A percentile compares a stretch with the other conserved stretches of the same genome.
Evolutionary conservation across 345 rosid genomes (phyloP).

Genomic region (Punica granatum): DNA sequence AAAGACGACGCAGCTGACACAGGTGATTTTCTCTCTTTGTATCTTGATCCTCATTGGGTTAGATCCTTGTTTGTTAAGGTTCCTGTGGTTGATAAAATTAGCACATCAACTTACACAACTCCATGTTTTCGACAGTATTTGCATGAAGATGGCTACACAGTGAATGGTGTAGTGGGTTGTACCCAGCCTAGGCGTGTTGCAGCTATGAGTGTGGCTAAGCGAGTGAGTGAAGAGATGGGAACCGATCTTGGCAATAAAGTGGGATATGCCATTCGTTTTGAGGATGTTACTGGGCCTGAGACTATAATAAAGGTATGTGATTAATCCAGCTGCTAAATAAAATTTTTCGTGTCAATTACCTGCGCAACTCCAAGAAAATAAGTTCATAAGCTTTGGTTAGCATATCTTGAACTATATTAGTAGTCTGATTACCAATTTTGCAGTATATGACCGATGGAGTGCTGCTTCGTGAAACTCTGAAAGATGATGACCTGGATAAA

Average conservation of each 20-base stretch:
- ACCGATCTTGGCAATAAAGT: constrained; percentile 82
- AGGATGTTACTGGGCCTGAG: constrained; percentile 88
- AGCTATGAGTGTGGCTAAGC: constrained; percentile 99
- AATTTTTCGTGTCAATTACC: not conserved
- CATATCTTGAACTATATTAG: not conserved
- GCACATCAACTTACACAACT: not conserved
- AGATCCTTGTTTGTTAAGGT: too few relatives aligned
- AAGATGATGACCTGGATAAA: constrained; percentile 94
- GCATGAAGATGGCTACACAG: constrained; percentile 85
- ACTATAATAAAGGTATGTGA: constrained; percentile 74
- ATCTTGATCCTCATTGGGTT: not conserved
- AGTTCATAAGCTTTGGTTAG: not conserved
- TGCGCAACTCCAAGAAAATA: not conserved
- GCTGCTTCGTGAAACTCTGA: constrained; percentile 87
- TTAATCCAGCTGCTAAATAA: constrained; percentile 3
- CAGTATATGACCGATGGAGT: constrained; percentile 99
- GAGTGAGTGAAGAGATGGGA: constrained; percentile 99
- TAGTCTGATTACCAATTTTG: constrained; percentile 12
- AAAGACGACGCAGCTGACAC: constrained; percentile 96
- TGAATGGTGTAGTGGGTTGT: constrained; percentile 72
- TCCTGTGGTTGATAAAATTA: not conserved
- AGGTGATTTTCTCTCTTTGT: constrained; percentile 30
- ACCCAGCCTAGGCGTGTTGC: constrained; percentile 99
- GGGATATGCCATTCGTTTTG: constrained; percentile 97
- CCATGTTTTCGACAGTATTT: constrained; percentile 47